Conservation (phyloP, 805 yeast genomes). For the Metschnikowia gelsemii region DNA sequence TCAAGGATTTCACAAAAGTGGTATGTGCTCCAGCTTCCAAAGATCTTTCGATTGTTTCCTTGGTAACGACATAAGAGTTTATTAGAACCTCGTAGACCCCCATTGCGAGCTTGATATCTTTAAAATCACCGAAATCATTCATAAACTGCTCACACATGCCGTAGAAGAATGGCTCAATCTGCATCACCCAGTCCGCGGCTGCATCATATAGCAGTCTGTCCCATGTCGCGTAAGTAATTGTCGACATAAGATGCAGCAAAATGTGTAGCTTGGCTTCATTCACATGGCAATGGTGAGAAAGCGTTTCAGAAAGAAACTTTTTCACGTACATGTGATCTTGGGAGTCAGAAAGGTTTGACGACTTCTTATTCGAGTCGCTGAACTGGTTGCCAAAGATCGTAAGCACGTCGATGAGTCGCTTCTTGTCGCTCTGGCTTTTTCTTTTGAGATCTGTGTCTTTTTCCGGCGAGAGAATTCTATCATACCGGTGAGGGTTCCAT, state of each 20-base stretch:
- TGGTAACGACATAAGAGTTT: conserved; percentile 39
- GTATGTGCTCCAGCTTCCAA: conserved; percentile 23
- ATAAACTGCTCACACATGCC: conserved; percentile 6
- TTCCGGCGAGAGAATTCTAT: conserved; percentile 20
- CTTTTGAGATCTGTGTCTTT: conserved; percentile 7
- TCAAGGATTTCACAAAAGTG: conserved; percentile 16
- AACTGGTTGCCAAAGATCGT: conserved; percentile 28
- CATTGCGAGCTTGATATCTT: conserved; percentile 28
- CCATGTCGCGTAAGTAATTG: conserved; percentile 13
- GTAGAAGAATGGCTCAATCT: conserved; percentile 27
- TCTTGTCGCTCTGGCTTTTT: conserved; percentile 29
- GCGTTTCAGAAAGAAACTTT: conserved; percentile 16
- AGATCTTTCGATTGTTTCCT: conserved; percentile 26
- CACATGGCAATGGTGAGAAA: conserved; percentile 16
- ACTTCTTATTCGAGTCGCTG: conserved; percentile 5
- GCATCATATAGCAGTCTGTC: conserved; percentile 27
- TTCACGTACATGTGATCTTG: conserved; percentile 15
- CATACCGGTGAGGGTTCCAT: conserved; percentile 27
- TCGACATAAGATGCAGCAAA: conserved; percentile 24
- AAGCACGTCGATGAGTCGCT: conserved; percentile 37
- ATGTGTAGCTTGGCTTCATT: conserved; percentile 27
- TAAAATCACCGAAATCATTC: not conserved
- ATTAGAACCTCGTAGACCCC: conserved; percentile 48
- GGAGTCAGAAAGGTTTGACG: conserved; percentile 7
- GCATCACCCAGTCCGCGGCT: conserved; percentile 37